phyloP scores from a whole-genome alignment of 345 rosid species.

The Arabidopsis thaliana region DNA sequence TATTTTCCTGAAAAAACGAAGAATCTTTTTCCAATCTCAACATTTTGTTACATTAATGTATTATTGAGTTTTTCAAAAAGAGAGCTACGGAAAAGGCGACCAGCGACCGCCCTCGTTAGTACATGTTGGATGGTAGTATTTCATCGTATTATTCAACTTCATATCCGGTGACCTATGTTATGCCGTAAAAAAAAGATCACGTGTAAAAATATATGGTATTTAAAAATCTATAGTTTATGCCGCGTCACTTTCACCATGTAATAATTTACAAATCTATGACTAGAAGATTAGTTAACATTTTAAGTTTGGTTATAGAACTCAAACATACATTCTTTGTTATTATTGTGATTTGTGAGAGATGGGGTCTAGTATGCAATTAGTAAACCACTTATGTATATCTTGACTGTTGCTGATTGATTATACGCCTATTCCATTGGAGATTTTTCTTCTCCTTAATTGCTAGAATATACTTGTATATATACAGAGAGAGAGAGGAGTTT shows the following conservation, averaged over 20 bases:
- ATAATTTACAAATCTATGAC: too few relatives aligned
- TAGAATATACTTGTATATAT: neutral
- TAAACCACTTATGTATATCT: too few relatives aligned
- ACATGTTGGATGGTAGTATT: conserved; percentile 7
- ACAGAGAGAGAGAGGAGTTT: neutral
- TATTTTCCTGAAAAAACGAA: conserved; percentile 16
- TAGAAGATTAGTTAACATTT: neutral
- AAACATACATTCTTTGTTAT: neutral
- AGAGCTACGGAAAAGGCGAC: conserved; percentile 15
- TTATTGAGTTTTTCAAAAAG: neutral
- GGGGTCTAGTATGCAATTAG: too few relatives aligned
- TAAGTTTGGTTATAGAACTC: conserved; percentile 15
- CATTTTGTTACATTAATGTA: conserved; percentile 28
- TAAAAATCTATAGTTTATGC: neutral
- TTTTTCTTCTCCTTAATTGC: neutral
- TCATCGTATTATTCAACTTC: neutral
- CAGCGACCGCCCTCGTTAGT: conserved; percentile 10
- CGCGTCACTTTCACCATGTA: conserved; percentile 1
- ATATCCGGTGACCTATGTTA: conserved; percentile 19
- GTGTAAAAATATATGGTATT: neutral
- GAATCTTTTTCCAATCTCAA: conserved; percentile 41
- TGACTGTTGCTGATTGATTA: too few relatives aligned
- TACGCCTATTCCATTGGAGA: neutral
- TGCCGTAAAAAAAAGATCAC: neutral
- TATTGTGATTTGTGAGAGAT: too few relatives aligned